Conservation (phyloP, 192 early-diverging fungal genomes). For the Coemansia sp. region DNA sequence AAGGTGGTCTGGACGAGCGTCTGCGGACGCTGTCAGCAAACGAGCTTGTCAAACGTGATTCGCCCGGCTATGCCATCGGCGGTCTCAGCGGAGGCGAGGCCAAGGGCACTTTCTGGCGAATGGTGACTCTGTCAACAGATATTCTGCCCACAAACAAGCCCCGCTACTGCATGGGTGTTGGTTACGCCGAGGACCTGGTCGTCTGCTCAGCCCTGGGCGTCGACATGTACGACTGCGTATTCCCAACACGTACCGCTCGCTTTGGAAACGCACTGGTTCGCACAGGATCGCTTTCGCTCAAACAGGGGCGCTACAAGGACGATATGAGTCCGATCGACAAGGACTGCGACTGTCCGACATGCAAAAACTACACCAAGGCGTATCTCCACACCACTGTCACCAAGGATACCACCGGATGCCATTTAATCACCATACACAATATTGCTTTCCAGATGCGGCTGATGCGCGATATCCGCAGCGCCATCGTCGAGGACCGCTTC, state of each 20-base stretch:
- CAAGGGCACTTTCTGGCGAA: constrained; percentile 84
- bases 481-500: constrained; percentile 69
- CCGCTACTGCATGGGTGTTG: constrained; percentile 92
- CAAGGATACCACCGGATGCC: constrained; percentile 79
- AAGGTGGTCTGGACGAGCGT: constrained; percentile 75
- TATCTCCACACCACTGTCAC: constrained; percentile 71
- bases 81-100: constrained; percentile 86
- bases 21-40: constrained; percentile 73
- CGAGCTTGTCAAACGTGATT: constrained; percentile 79
- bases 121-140: constrained; percentile 80
- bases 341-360: constrained; percentile 76
- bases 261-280: constrained; percentile 84
- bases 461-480: constrained; percentile 75
- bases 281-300: constrained; percentile 68
- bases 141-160: constrained; percentile 79
- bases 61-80: constrained; percentile 85
- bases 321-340: constrained; percentile 76
- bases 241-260: constrained; percentile 85
- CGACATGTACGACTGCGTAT: constrained; percentile 92
- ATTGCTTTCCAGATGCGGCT: constrained; percentile 82
- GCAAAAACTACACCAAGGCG: constrained; percentile 72
- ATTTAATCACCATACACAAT: constrained; percentile 82
- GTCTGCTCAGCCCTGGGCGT: constrained; percentile 85
- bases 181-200: constrained; percentile 82
- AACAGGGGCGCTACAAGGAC: constrained; percentile 60